Conservation (phyloP, 306 rosid genomes). For the Prunus mongolica region DNA sequence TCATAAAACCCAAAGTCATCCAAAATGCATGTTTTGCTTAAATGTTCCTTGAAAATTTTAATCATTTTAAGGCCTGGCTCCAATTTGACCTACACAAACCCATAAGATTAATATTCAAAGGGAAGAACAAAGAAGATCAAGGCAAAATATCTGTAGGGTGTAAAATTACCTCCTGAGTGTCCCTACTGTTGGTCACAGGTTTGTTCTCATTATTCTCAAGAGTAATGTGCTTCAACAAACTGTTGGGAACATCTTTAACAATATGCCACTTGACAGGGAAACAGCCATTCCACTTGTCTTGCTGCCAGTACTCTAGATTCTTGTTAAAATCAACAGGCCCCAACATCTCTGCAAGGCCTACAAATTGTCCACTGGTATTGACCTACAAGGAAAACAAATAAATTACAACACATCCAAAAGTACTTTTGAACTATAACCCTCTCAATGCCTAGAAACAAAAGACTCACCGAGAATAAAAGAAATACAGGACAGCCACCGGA, state of each 20-base stretch:
- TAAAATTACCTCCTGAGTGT: conserved; percentile 81
- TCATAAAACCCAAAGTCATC: conserved; percentile 91
- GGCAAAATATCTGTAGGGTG: neutral
- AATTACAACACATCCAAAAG: neutral
- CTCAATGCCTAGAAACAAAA: neutral
- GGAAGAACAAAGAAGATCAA: neutral
- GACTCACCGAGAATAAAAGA: conserved; percentile 78
- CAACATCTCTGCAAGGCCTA: conserved; percentile 92
- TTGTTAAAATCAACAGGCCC: conserved; percentile 92
- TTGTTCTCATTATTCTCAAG: conserved; percentile 95
- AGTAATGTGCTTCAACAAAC: conserved; percentile 83
- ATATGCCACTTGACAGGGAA: conserved; percentile 95
- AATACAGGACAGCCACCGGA: conserved; percentile 70
- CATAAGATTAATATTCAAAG: conserved; percentile 2
- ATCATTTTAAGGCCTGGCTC: conserved; percentile 76
- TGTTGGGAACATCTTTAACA: conserved; percentile 94
- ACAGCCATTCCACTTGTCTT: conserved; percentile 98
- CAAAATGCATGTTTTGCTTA: conserved; percentile 80
- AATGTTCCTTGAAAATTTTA: conserved; percentile 75
- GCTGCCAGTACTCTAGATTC: conserved; percentile 96
- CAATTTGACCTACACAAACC: conserved; percentile 51
- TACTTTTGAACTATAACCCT: neutral
- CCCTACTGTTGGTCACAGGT: conserved; percentile 94
- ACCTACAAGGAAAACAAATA: conserved; percentile 42
- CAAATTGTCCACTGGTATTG: conserved; percentile 96